These are phyloP conservation scores for Mycena galericulata DNA, from an alignment of 768 basidiomycete genomes.

Conservation along the genomic window DNA sequence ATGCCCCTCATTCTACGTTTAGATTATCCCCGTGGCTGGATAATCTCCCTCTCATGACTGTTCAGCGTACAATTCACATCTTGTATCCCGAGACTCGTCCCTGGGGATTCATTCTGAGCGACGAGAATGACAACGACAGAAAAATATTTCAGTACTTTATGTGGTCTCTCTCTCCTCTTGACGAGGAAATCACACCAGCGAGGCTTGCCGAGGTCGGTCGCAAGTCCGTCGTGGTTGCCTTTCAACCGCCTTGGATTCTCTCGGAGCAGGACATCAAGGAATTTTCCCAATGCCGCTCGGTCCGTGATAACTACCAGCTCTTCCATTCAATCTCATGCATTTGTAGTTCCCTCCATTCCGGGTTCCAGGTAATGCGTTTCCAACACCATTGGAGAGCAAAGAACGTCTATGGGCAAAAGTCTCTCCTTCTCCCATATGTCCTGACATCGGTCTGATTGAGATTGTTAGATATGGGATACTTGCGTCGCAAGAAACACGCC, in stretches of 20 bases:
- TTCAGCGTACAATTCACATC: slow-evolving; percentile 60
- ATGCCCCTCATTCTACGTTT: background rate
- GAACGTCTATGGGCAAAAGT: slow-evolving; percentile 75
- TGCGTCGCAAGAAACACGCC: slow-evolving; percentile 61
- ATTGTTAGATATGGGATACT: slow-evolving; percentile 64
- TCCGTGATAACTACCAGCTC: slow-evolving; percentile 36
- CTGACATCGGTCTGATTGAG: background rate
- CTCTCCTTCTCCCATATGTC: slow-evolving; percentile 1
- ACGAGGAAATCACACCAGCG: slow-evolving; percentile 37
- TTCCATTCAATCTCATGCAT: background rate
- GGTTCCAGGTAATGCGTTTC: slow-evolving; percentile 48
- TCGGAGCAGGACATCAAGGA: slow-evolving; percentile 65
- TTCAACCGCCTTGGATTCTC: slow-evolving; percentile 72
- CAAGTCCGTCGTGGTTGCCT: slow-evolving; percentile 62
- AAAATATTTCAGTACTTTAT: slow-evolving; percentile 59
- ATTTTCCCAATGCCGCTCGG: slow-evolving; percentile 60
- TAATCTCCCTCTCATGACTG: slow-evolving; percentile 63
- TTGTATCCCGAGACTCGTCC: slow-evolving; percentile 54
- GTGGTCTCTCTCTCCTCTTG: slow-evolving; percentile 48
- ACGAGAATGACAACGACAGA: slow-evolving; percentile 49
- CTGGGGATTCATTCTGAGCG: slow-evolving; percentile 56
- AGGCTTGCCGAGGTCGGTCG: slow-evolving; percentile 36
- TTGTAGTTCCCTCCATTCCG: slow-evolving; percentile 56
- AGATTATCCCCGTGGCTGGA: slow-evolving; percentile 65
- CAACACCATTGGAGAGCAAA: slow-evolving; percentile 52